A percentile compares a stretch with the other conserved stretches of the same genome.
Conservation (phyloP, 106 monocot species). For the Cymbidium sinense region DNA sequence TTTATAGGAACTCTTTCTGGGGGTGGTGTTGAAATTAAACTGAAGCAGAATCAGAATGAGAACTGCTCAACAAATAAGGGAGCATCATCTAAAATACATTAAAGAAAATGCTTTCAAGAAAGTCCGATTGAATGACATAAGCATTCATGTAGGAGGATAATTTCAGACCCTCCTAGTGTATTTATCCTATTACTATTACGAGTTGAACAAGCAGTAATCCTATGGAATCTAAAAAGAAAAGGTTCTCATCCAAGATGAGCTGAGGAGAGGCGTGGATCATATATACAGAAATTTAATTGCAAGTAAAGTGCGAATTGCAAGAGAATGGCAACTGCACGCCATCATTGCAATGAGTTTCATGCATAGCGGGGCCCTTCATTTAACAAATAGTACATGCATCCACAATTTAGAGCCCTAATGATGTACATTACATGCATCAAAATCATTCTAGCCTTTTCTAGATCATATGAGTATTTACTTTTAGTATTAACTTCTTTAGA, state of each 20-base stretch:
- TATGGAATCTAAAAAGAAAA: neutral
- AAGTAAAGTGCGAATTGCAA: no score
- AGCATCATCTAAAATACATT: neutral
- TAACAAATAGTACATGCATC: no score
- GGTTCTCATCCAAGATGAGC: neutral
- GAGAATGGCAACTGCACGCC: no score
- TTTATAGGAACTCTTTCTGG: constrained; percentile 95
- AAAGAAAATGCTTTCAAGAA: neutral
- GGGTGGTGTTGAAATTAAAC: constrained; percentile 95
- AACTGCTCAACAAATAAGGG: neutral
- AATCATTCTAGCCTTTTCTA: no score
- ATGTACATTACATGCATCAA: no score
- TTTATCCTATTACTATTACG: neutral
- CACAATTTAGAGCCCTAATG: no score
- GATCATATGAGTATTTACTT: no score
- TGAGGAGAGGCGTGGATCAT: neutral
- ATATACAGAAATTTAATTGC: neutral
- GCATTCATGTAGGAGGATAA: neutral
- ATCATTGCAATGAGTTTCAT: no score
- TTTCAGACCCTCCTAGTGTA: neutral
- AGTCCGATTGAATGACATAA: neutral
- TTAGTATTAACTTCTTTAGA: no score
- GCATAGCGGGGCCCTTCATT: no score
- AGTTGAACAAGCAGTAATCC: neutral
- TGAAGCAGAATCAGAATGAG: constrained; percentile 24